Evolutionary conservation across 768 basidiomycete species (phyloP), one percentile per base, ranked within the genome.

Genomic region (Obba rivulosa): DNA sequence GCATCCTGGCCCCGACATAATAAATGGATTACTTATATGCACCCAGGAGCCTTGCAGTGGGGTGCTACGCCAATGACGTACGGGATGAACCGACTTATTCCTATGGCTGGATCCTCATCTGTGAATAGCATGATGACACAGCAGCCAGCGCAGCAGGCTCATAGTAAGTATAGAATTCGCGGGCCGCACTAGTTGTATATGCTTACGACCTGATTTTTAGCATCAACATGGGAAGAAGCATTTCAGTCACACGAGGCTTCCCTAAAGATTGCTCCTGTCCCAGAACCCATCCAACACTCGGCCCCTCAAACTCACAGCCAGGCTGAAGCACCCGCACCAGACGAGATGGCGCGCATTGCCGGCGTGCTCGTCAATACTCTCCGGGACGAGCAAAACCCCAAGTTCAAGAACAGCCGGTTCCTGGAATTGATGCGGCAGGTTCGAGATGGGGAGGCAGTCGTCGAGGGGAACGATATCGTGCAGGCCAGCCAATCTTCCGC

Each of bases 341-440:
- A 92, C 55, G 83, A 88, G 40, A 80, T 95, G 40, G 85, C 92
- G 2, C 77, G 79, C 23, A 85, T 89, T 8, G 92, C 92, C 10
- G 89, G 80, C 8, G 69, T 82, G 37, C 76, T 95, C 34, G 69
- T 95, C 46, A 80, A 89, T 36, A 75, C 84, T n/a, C 78, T 94
- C 40, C 73, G 78, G 58, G 67, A 83, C 49, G 87, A 88, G 46
- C 74, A 77, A 58, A 92, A 89, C 60, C 80, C 83, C 31, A 96
- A 95, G 63, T 92, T 96, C 59, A 75, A 80, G 66, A 78, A 90
- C 25, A 92, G 89, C 64, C 75, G 79, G 50, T 96, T 96, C 62
- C 72, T 96, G 74, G 75, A 76, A 18, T 73, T 96, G 22, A 95
- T 96, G 92, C 79, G 77, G 44, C 82, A 89, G 63, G 67, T 96